Base-by-base conservation (phyloP, 2,329 filamentous ascomycete species). In the Curvularia spicifera region DNA sequence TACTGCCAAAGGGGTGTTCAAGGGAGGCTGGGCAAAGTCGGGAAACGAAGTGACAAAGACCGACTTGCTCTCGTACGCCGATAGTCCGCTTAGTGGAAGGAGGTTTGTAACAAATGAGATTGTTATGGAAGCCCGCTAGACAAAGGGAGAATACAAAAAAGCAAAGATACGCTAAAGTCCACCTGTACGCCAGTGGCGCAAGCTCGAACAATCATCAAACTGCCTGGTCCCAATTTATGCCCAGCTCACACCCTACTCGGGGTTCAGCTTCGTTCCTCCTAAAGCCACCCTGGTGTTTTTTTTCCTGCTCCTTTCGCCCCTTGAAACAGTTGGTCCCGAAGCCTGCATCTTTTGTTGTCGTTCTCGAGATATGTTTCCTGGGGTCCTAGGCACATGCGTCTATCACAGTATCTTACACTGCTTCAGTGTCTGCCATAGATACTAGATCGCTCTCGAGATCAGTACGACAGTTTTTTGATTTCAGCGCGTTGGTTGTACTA, bases 1-100 rank as follows among this genome's bases (percentile, higher is more conserved):
- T 13, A 64, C 68, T 22, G 71, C 66, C 7, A 67, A 69, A 28
- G 78, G 78, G 0, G 51, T 63, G 1, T 76, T 76, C 63, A 71
- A 69, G 24, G 77, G 71, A 1, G 71, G 76, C 0, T 78, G 76
- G 76, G 69, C 76, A 22, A 70, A 62, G 48, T 53, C 64, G 2
- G 68, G 61, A 4, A 53, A 56, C 15, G 68, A 71, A 7, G 51
- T 74, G 0, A 64, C 60, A 8, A 67, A 68, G 12, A 60, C 64
- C n/a, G 69, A 74, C 1, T 57, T 72, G 18, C 68, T 71, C 15
- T 66, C 59, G 12, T 74, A 72, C 40, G 51, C 59, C 0, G 57
- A 64, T 3, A 70, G 68, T 46, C 67, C 67, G 9, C 65, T 74
- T n/a, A 67, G 61, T 22, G 67, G 71, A 5, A 64, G 56, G 57